A percentile compares a stretch with the other conserved stretches of the same genome.
phyloP scores from a whole-genome alignment of 1,139 yeast genomes.

The Pneumocystis jirovecii region DNA sequence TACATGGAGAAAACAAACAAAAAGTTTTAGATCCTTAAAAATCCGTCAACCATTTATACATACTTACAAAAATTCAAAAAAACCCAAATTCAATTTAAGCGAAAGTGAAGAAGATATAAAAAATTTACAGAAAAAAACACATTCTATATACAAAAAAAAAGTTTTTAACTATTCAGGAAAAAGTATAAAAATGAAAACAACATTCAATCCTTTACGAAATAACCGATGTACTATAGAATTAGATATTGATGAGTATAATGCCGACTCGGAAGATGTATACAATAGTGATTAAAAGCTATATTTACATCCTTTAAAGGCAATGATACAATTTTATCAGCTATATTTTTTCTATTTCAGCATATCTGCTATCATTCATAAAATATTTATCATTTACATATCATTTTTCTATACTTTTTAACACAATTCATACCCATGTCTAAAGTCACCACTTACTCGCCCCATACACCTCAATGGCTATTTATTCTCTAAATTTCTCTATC shows the following conservation, averaged over 20 bases:
- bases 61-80: not conserved
- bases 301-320: not conserved
- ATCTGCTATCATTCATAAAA: not conserved
- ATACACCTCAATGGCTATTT: too few species aligned
- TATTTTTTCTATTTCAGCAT: not conserved
- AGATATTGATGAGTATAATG: not conserved
- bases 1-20: not conserved
- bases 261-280: not conserved
- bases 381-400: not conserved
- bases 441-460: too few species aligned
- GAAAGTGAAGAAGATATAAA: not conserved
- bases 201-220: not conserved
- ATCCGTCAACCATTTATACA: not conserved
- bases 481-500: not conserved
- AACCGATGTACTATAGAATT: not conserved
- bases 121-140: not conserved
- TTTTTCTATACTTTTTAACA: not conserved
- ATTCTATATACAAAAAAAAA: not conserved
- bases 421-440: not conserved
- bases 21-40: not conserved
- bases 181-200: not conserved
- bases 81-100: too few species aligned
- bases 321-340: not conserved
- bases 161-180: not conserved
- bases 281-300: not conserved